Evolutionary conservation across 2,329 filamentous ascomycete species (phyloP), one percentile per base, ranked within the genome.

Genomic region (Sclerotinia trifoliorum): DNA sequence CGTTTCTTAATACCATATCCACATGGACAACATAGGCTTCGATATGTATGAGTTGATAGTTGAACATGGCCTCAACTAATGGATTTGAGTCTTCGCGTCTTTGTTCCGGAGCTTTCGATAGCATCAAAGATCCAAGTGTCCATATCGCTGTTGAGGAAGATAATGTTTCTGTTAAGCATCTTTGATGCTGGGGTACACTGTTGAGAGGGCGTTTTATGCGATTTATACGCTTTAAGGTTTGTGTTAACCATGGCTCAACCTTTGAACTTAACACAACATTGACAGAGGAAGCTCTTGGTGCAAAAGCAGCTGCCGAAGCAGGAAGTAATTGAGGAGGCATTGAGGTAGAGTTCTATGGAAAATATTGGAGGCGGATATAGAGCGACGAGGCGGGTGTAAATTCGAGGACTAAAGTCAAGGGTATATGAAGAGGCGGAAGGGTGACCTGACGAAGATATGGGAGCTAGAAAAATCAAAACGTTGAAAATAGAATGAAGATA

Each of bases 11-110:
- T 70, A 99, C 94, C 93, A 98, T 97, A 83, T 99, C 95, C 80
- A 99, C 93, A 80, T 98, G 94, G 70, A 99, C 95, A 75, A 98
- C 94, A 80, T 99, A 99, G 65, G 95, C 95, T 82, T 98, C 94
- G 75, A 98, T 83, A 79, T 97, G 93, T 77, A 97, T 84, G 78
- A 97, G 87, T 83, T 96, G 91, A 81, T 94, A 95, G 85, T 96
- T 96, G 86, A 91, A 93, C 71, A 97, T 83, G 72, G 91, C 92
- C 81, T 97, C 93, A 73, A 94, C 85, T 73, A 96, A 83, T 57
- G 91, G 91, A 78, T 96, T 92, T 64, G 87, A 82, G 78, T 97
- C 93, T 80, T 89, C 89, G 80, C 88, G 88, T 78, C 97, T 85
- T 75, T 97, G 92, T 52, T 97, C 92, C 70, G 94, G 93, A 29